Evolutionary conservation across 164 flowering plant species (phyloP).

Genomic region (grape (Vitis vinifera)): DNA sequence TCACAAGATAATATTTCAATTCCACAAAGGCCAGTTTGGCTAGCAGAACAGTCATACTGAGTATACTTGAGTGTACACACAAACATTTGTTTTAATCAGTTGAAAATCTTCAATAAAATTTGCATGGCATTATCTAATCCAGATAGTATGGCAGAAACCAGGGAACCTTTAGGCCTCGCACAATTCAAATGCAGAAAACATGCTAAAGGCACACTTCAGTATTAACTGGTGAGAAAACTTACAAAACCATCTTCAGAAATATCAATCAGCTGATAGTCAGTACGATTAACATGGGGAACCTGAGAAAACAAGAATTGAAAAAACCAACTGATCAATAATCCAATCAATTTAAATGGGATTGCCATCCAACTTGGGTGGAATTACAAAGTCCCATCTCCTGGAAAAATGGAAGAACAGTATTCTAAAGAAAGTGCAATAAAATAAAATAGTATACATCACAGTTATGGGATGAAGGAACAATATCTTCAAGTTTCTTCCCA

Average conservation of each 20-base stretch:
- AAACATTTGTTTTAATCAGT: too few species aligned
- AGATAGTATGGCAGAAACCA: too few species aligned
- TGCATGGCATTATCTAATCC: too few species aligned
- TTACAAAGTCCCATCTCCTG: neutral
- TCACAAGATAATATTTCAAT: neutral
- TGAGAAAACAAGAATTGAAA: slow-evolving; percentile 11
- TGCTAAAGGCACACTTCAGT: too few species aligned
- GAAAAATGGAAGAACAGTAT: neutral
- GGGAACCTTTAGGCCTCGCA: too few species aligned
- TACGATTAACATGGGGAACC: slow-evolving; percentile 56
- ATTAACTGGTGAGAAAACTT: slow-evolving; percentile 15
- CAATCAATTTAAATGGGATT: neutral
- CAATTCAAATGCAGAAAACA: too few species aligned
- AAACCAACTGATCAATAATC: neutral
- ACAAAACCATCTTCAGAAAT: slow-evolving; percentile 59
- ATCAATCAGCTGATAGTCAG: slow-evolving; percentile 55
- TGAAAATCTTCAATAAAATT: too few species aligned
- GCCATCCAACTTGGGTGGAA: neutral
- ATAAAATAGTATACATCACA: slow-evolving; percentile 20
- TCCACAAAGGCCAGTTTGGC: too few species aligned
- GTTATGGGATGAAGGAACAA: slow-evolving; percentile 36
- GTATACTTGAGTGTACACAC: too few species aligned
- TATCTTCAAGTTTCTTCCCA: slow-evolving; percentile 37
- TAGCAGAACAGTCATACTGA: too few species aligned
- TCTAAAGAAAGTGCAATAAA: neutral